These are phyloP conservation scores for Boletus mariae DNA, from an alignment of 1,284 basidiomycete genomes.

Conservation along the genomic window DNA sequence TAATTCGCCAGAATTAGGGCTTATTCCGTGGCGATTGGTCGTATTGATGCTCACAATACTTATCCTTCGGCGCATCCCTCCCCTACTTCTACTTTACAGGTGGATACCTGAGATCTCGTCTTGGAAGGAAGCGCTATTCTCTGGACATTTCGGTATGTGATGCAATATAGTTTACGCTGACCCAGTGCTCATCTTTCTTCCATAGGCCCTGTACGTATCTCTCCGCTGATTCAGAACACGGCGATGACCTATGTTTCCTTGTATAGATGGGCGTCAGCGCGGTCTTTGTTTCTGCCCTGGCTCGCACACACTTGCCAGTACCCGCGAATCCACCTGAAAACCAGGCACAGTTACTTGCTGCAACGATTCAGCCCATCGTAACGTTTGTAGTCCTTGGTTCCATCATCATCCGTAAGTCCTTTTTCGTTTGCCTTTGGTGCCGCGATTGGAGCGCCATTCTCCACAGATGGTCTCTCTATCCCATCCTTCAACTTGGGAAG, in stretches of 20 bases:
- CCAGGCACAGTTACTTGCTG: conserved; percentile 68
- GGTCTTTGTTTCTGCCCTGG: conserved; percentile 81
- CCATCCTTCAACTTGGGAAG: conserved; percentile 79
- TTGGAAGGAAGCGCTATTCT: conserved; percentile 79
- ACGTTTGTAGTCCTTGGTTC: conserved; percentile 83
- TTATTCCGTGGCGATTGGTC: conserved; percentile 72
- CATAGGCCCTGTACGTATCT: conserved; percentile 51
- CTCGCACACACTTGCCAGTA: conserved; percentile 61
- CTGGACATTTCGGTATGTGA: conserved; percentile 77
- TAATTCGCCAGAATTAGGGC: conserved; percentile 56
- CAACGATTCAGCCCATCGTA: conserved; percentile 74
- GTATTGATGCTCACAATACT: conserved; percentile 67
- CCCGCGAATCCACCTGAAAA: conserved; percentile 56
- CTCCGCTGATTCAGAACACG: neutral
- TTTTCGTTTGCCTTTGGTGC: neutral
- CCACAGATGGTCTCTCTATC: conserved; percentile 79
- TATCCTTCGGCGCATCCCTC: conserved; percentile 72
- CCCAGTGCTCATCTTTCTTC: conserved; percentile 2
- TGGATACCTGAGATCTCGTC: conserved; percentile 83
- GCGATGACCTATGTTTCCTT: neutral
- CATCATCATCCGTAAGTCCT: conserved; percentile 68
- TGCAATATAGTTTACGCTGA: neutral
- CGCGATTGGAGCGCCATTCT: neutral
- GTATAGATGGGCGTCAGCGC: conserved; percentile 76
- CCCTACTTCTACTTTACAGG: conserved; percentile 68